These are phyloP conservation scores for Cryptococcus sp. DNA, from an alignment of 1,284 basidiomycete genomes.

Conservation along the genomic window DNA sequence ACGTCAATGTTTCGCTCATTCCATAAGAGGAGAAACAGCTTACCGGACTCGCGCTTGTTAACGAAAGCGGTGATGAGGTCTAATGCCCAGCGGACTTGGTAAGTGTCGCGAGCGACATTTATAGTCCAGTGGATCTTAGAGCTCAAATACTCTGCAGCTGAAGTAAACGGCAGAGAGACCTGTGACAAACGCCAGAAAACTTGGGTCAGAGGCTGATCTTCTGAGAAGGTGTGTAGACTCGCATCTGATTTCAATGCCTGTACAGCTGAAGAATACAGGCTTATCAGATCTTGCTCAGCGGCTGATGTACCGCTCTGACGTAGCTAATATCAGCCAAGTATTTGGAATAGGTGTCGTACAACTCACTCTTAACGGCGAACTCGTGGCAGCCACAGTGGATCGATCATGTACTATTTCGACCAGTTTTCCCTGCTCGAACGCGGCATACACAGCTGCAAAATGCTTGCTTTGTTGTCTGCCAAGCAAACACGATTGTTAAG, in stretches of 20 bases:
- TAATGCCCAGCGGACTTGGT: slow-evolving; percentile 64
- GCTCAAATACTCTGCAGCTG: slow-evolving; percentile 57
- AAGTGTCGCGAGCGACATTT: slow-evolving; percentile 56
- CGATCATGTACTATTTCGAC: slow-evolving; percentile 58
- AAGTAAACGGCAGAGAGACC: slow-evolving; percentile 20
- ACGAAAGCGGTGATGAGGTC: slow-evolving; percentile 67
- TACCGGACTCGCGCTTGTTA: slow-evolving; percentile 73
- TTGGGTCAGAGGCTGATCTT: too few species aligned
- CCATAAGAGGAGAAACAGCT: slow-evolving; percentile 12
- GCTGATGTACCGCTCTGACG: slow-evolving; percentile 57
- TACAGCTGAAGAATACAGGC: slow-evolving; percentile 67
- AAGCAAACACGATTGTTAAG: slow-evolving; percentile 15
- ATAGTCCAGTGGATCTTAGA: slow-evolving; percentile 64
- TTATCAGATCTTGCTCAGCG: slow-evolving; percentile 63
- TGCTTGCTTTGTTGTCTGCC: slow-evolving; percentile 58
- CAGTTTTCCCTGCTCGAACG: slow-evolving; percentile 64
- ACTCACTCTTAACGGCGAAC: slow-evolving; percentile 48
- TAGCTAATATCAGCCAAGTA: background rate
- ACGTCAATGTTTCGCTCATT: background rate
- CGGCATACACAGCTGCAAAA: slow-evolving; percentile 61
- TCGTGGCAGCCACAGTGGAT: slow-evolving; percentile 53
- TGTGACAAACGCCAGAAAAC: background rate
- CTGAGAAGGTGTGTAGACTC: slow-evolving; percentile 17
- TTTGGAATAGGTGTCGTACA: slow-evolving; percentile 30
- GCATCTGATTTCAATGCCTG: slow-evolving; percentile 69